Evolutionary conservation across 805 yeast genomes (phyloP).

Genomic region (Candida sanyiensis): DNA sequence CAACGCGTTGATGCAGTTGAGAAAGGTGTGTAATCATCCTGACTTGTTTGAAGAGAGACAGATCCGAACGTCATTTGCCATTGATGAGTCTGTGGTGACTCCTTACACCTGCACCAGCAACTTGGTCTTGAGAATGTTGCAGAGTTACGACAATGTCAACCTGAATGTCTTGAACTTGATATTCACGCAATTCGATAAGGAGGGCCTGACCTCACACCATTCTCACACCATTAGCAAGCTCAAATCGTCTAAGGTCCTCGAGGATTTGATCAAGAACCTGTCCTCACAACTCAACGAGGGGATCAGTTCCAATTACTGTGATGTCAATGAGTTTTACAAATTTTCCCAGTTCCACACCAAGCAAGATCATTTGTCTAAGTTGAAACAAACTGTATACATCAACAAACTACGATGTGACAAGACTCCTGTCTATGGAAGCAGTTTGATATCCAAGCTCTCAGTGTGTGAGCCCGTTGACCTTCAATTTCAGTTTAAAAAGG

Average conservation of each 20-base stretch:
- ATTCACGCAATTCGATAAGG: conserved; percentile 39
- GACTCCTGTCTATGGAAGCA: conserved; percentile 63
- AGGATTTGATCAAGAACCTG: conserved; percentile 38
- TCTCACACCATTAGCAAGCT: conserved; percentile 37
- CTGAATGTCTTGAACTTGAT: conserved; percentile 56
- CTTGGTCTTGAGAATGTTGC: conserved; percentile 32
- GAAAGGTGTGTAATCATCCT: conserved; percentile 96
- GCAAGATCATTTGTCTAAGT: conserved; percentile 42
- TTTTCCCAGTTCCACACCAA: conserved; percentile 49
- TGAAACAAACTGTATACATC: conserved; percentile 53
- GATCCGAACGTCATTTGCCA: conserved; percentile 80
- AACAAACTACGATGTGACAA: conserved; percentile 61
- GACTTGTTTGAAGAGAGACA: conserved; percentile 96
- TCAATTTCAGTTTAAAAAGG: conserved; percentile 18
- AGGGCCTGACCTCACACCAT: conserved; percentile 38
- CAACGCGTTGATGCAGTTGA: conserved; percentile 94
- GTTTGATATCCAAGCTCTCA: conserved; percentile 41
- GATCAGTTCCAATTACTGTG: conserved; percentile 26
- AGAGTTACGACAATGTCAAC: conserved; percentile 34
- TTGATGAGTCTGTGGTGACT: conserved; percentile 57
- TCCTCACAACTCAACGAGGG: conserved; percentile 29
- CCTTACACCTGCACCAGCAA: conserved; percentile 39
- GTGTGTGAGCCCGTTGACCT: conserved; percentile 28
- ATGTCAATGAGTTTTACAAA: conserved; percentile 55
- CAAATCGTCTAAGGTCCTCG: conserved; percentile 43